phyloP scores from a whole-genome alignment of 208 protist genomes.

The Leishmania guyanensis region DNA sequence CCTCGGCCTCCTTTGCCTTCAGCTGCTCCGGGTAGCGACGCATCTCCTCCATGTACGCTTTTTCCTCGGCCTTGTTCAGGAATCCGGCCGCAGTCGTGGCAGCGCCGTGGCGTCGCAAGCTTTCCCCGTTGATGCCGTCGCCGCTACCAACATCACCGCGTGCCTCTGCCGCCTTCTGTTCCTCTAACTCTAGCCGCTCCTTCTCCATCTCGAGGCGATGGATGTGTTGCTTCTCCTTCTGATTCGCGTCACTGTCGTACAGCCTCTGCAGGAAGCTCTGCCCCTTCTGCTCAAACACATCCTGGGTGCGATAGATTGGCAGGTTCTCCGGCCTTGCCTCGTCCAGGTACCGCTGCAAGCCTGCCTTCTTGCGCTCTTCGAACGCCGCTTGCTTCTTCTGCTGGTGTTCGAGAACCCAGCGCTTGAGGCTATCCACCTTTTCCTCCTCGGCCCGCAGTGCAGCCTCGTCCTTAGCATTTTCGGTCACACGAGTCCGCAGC shows the following conservation, averaged over 20 bases:
- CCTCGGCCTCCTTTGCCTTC: constrained; percentile 40
- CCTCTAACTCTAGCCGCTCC: constrained; percentile 8
- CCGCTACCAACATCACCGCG: neutral
- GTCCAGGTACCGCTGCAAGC: constrained; percentile 36
- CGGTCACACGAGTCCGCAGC: constrained; percentile 44
- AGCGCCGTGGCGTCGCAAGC: constrained; percentile 27
- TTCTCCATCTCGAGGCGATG: constrained; percentile 13
- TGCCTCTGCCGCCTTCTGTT: constrained; percentile 14
- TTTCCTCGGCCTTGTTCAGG: constrained; percentile 58
- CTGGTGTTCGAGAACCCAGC: constrained; percentile 26
- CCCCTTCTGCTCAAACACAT: constrained; percentile 65
- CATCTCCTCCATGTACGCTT: constrained; percentile 68
- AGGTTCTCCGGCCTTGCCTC: constrained; percentile 15
- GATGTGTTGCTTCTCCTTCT: constrained; percentile 18
- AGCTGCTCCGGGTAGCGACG: constrained; percentile 53
- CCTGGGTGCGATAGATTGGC: constrained; percentile 69
- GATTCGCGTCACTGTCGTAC: constrained; percentile 31
- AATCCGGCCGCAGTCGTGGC: constrained; percentile 61
- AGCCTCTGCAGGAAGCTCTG: constrained; percentile 56
- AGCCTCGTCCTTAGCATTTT: constrained; percentile 35
- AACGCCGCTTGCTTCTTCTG: constrained; percentile 51
- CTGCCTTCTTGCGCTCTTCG: constrained; percentile 51
- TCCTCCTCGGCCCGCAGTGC: constrained; percentile 41
- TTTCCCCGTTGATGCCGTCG: neutral
- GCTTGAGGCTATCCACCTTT: constrained; percentile 43